Conservation (phyloP, 139 green algal genomes). For the Nannochloris sp. region DNA sequence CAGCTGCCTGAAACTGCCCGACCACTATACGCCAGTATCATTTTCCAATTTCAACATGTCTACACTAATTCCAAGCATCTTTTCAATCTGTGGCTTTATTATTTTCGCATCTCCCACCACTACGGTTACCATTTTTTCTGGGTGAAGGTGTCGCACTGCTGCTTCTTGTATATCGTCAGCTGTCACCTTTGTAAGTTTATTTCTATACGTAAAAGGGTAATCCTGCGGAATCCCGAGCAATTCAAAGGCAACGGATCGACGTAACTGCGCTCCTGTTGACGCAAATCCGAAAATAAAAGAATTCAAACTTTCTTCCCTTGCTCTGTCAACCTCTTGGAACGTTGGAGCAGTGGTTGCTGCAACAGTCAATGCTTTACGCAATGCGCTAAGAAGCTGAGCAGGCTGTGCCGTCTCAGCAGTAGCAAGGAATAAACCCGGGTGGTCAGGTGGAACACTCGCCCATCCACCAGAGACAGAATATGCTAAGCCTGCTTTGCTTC, state of each 20-base stretch:
- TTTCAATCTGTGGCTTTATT: slow-evolving; percentile 18
- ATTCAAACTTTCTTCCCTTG: slow-evolving; percentile 59
- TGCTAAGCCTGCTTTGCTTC: slow-evolving; percentile 62
- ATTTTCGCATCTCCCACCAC: slow-evolving; percentile 28
- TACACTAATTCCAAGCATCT: not conserved
- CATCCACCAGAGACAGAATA: slow-evolving; percentile 65
- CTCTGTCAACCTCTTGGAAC: slow-evolving; percentile 18
- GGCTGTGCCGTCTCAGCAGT: slow-evolving; percentile 50
- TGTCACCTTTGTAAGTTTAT: slow-evolving; percentile 42
- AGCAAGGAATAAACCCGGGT: slow-evolving; percentile 66
- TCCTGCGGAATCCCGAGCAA: slow-evolving; percentile 66
- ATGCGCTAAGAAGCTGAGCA: slow-evolving; percentile 30
- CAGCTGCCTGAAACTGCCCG: too few species aligned
- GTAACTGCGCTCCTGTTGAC: slow-evolving; percentile 43
- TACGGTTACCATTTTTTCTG: slow-evolving; percentile 39
- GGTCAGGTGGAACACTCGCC: slow-evolving; percentile 51
- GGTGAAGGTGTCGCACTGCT: slow-evolving; percentile 55
- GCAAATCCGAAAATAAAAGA: slow-evolving; percentile 82
- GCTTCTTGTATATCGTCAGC: slow-evolving; percentile 40
- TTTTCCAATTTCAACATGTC: slow-evolving; percentile 2
- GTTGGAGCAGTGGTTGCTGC: not conserved
- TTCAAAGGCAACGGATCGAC: slow-evolving; percentile 45
- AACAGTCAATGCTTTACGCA: slow-evolving; percentile 16
- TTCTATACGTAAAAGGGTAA: slow-evolving; percentile 49
- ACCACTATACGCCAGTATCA: too few species aligned